Percentiles rank a stretch among this genome's conserved stretches.
These are phyloP conservation scores for Scolecobasidium constrictum DNA, from an alignment of 2,329 filamentous ascomycete species.

Conservation along the genomic window DNA sequence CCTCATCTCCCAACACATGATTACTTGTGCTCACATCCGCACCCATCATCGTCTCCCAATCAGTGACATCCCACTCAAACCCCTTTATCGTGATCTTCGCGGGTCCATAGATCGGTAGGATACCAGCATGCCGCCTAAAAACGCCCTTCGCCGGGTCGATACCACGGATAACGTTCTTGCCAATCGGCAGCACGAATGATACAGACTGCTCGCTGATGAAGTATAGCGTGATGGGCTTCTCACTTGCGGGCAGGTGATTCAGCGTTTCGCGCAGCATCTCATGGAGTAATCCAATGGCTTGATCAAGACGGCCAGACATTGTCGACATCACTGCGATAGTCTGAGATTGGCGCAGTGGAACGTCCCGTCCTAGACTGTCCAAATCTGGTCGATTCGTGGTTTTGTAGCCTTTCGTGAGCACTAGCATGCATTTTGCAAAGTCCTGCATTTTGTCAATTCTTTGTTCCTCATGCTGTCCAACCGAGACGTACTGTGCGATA, in stretches of 20 bases:
- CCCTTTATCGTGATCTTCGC: slow-evolving; percentile 70
- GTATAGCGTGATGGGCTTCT: slow-evolving; percentile 42
- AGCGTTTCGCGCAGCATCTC: slow-evolving; percentile 53
- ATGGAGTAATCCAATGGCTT: slow-evolving; percentile 80
- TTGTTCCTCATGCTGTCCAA: too few species aligned
- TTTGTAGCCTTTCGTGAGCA: slow-evolving; percentile 4
- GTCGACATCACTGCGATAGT: slow-evolving; percentile 75
- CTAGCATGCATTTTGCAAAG: slow-evolving; percentile 63
- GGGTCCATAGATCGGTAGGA: slow-evolving; percentile 72
- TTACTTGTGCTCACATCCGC: slow-evolving; percentile 39
- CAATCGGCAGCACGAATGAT: slow-evolving; percentile 66
- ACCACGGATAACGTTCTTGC: slow-evolving; percentile 57
- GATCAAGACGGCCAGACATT: slow-evolving; percentile 82
- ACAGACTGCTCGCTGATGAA: slow-evolving; percentile 73
- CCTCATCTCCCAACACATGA: slow-evolving; percentile 30
- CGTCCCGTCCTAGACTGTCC: slow-evolving; percentile 10
- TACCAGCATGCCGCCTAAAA: slow-evolving; percentile 72
- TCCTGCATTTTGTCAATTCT: too few species aligned
- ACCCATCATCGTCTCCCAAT: slow-evolving; percentile 57
- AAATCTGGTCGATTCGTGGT: background rate
- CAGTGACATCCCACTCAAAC: slow-evolving; percentile 78
- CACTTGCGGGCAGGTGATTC: slow-evolving; percentile 23
- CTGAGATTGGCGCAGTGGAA: slow-evolving; percentile 20
- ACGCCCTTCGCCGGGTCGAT: slow-evolving; percentile 19
- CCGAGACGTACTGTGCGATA: slow-evolving; percentile 54